These are phyloP conservation scores for Blastomyces percursus DNA, from an alignment of 2,329 filamentous ascomycete genomes.

Conservation along the genomic window DNA sequence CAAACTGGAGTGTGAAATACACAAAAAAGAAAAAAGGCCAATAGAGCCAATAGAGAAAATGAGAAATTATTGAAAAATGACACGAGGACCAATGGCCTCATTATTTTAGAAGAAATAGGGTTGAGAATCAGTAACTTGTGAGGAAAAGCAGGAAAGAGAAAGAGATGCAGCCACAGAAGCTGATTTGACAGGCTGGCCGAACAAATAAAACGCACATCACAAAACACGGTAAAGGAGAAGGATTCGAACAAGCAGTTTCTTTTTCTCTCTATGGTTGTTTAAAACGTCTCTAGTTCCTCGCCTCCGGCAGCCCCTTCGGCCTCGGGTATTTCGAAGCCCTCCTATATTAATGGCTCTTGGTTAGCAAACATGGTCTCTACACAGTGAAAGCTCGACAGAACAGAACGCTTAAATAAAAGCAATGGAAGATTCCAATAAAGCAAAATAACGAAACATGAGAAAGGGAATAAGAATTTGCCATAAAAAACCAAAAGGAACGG, in stretches of 20 bases:
- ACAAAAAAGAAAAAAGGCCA: background rate
- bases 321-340: constrained; percentile 73
- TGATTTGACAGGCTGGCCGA: background rate
- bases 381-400: background rate
- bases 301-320: constrained; percentile 46
- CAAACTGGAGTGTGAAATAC: background rate
- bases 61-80: background rate
- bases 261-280: constrained; percentile 7
- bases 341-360: constrained; percentile 15
- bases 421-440: background rate
- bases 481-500: background rate
- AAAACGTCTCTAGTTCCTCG: constrained; percentile 35
- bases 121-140: background rate
- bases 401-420: background rate
- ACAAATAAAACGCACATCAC: background rate
- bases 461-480: background rate
- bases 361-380: background rate
- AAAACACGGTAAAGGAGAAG: background rate
- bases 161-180: background rate
- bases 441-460: background rate
- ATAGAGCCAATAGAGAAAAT: background rate
- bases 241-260: background rate
- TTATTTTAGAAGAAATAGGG: background rate
- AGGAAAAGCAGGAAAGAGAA: background rate
- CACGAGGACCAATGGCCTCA: background rate